Conservation (phyloP, 177 flowering plant genomes). For the Viscum album region DNA sequence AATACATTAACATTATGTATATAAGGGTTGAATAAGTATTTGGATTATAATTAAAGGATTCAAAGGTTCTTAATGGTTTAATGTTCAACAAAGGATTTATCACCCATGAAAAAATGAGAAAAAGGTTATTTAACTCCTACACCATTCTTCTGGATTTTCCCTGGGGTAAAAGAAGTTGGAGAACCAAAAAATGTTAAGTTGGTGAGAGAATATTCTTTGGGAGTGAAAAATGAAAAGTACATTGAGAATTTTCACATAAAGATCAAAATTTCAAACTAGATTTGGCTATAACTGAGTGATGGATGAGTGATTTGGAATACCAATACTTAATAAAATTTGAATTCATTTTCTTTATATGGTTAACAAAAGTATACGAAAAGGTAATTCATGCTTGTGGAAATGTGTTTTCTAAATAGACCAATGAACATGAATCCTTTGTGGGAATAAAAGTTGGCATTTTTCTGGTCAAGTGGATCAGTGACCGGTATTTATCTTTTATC, state of each 20-base stretch:
- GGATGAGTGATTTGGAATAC: slow-evolving; percentile 90
- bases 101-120: slow-evolving; percentile 95
- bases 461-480: slow-evolving; percentile 92
- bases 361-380: slow-evolving; percentile 86
- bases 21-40: slow-evolving; percentile 89
- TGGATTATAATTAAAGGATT: slow-evolving; percentile 90
- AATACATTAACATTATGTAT: slow-evolving; percentile 85
- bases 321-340: slow-evolving; percentile 88
- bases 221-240: slow-evolving; percentile 89
- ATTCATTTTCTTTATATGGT: slow-evolving; percentile 74
- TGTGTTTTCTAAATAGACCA: slow-evolving; percentile 76
- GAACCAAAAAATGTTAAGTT: slow-evolving; percentile 90
- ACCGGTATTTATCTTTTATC: slow-evolving; percentile 78
- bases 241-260: slow-evolving; percentile 61
- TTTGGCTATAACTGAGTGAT: slow-evolving; percentile 83
- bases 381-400: slow-evolving; percentile 94
- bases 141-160: slow-evolving; percentile 85
- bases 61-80: slow-evolving; percentile 76
- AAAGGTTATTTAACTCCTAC: slow-evolving; percentile 73
- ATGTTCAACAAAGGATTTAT: slow-evolving; percentile 94
- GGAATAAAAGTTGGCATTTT: slow-evolving; percentile 87
- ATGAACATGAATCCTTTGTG: slow-evolving; percentile 89
- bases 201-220: slow-evolving; percentile 83
- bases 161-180: slow-evolving; percentile 95
- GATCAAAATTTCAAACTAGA: slow-evolving; percentile 80